phyloP scores from a whole-genome alignment of 768 basidiomycete genomes.

The Tulasnella sp. region DNA sequence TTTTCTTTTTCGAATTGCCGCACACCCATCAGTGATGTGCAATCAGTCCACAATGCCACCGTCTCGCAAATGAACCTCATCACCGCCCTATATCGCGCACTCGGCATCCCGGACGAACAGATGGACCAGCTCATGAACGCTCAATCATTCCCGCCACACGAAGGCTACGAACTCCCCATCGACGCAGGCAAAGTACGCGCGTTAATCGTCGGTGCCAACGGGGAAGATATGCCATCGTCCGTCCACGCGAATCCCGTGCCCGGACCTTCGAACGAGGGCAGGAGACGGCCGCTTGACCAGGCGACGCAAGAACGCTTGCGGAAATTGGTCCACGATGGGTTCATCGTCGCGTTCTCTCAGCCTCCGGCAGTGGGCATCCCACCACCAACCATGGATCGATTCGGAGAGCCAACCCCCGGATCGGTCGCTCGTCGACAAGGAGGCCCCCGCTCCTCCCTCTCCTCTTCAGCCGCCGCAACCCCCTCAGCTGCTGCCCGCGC shows the following conservation, averaged over 20 bases:
- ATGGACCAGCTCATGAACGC: not conserved
- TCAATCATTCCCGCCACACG: not conserved
- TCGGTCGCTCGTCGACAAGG: not conserved
- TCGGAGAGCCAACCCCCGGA: not conserved
- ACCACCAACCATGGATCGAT: not conserved
- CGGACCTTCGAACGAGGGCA: not conserved
- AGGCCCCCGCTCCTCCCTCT: not conserved
- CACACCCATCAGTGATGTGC: constrained; percentile 49
- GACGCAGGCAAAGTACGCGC: not conserved
- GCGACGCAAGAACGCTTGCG: not conserved
- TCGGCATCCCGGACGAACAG: not conserved
- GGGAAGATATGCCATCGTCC: not conserved
- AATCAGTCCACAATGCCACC: constrained; percentile 74
- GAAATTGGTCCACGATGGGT: not conserved
- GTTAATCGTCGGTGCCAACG: not conserved
- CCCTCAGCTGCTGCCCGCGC: not conserved
- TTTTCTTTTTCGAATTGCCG: not conserved
- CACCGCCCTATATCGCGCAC: not conserved
- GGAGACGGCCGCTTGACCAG: not conserved
- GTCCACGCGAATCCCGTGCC: not conserved
- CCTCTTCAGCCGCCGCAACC: not conserved
- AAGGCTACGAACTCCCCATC: not conserved
- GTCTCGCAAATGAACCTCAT: constrained; percentile 24
- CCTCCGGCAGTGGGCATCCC: not conserved
- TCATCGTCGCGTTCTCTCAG: not conserved